Percentiles rank a stretch among this genome's conserved stretches.
Conservation (phyloP, 805 yeast genomes). For the Debaryomyces hansenii region DNA sequence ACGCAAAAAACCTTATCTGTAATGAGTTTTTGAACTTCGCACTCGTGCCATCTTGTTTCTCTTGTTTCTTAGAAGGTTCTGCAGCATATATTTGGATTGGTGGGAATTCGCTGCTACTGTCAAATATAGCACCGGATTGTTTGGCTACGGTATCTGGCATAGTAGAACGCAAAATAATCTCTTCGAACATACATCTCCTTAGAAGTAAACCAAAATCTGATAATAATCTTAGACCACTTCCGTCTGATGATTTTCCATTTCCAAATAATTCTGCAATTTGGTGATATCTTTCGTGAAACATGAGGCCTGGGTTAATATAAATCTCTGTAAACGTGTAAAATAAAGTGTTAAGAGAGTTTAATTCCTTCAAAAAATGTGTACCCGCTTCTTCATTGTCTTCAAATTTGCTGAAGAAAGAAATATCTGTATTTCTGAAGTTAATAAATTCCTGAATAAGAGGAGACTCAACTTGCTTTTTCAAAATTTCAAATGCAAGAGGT, state of each 20-base stretch:
- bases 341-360: constrained; percentile 44
- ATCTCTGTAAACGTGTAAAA: constrained; percentile 56
- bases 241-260: background rate
- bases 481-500: constrained; percentile 32
- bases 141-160: constrained; percentile 50
- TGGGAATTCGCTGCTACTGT: constrained; percentile 28
- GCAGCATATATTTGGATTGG: constrained; percentile 45
- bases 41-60: constrained; percentile 45
- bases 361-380: constrained; percentile 30
- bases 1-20: constrained; percentile 52
- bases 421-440: constrained; percentile 23
- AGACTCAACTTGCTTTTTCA: constrained; percentile 27
- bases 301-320: constrained; percentile 52
- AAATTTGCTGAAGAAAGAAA: constrained; percentile 38
- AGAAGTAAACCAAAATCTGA: constrained; percentile 46
- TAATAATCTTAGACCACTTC: constrained; percentile 41
- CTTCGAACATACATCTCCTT: constrained; percentile 57
- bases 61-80: constrained; percentile 34
- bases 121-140: constrained; percentile 39
- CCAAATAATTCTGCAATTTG: constrained; percentile 44
- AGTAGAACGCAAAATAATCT: constrained; percentile 46
- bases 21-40: constrained; percentile 64
- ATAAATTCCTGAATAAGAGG: constrained; percentile 31
- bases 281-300: constrained; percentile 46
- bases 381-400: constrained; percentile 25